Evolutionary conservation across 768 basidiomycete species (phyloP), one percentile per base, ranked within the genome.

Genomic region (Tulasnella sp.): DNA sequence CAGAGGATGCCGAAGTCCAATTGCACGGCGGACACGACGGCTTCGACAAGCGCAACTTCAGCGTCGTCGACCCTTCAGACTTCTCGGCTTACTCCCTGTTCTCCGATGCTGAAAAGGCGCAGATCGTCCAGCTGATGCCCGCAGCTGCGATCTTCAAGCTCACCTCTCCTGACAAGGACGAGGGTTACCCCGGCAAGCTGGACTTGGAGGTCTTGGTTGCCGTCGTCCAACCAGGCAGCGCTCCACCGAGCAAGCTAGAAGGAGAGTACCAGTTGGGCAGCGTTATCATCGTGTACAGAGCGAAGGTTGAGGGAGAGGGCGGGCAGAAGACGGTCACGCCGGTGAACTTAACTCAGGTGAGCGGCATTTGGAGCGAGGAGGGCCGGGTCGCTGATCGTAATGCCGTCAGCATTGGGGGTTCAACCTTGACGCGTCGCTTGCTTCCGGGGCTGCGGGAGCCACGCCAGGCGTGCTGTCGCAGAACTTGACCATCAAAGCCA

Each of bases 271-370:
- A 88, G 80, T 85, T 94, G n/a, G 93, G 93, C 18, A 92, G 91
- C 82, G 87, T 93, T 58, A 86, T 91, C 7, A 85, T 94, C 16
- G 88, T 92, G 18, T 95, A 95, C 84, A 89, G 93, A 37, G 92
- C 93, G 7, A 92, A 90, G 84, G 85, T 94, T n/a, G 78, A 46
- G 14, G 81, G 72, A 24, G 77, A 64, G 50, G 89, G 90, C 42
- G 87, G 86, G 42, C 85, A 85, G 14, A 86, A 86, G 41, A 69
- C 76, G 16, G 91, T 94, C 6, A 94, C 93, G 5, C 93, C 93
- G 0, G 87, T 94, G 75, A 95, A 95, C 83, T 85, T 94, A 20
- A 93, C 93, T 9, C 93, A 94, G 89, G 93, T 93, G 82, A 50
- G 88, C 20, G n/a, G 5, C 6, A 2, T 16, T 60, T 42, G 37